Base-by-base conservation (phyloP, 305 asterid genomes). In the Fraxinus xanthoxyloides region DNA sequence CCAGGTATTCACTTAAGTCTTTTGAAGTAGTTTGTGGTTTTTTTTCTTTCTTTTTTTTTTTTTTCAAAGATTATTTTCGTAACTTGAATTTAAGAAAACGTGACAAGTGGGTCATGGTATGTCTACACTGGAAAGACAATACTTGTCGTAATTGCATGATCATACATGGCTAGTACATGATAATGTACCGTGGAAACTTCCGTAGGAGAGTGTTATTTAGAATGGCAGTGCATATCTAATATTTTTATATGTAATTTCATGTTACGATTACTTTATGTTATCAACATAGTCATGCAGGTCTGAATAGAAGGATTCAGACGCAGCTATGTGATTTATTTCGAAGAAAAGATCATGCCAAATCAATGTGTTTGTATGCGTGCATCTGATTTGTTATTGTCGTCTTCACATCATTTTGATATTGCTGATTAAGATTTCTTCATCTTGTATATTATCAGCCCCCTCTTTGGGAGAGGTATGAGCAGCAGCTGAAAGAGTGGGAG, bases 401-500 rank as follows among this genome's bases (percentile, higher is more conserved):
- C 0, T 63, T 65, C 19, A 69, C 19, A 3, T 69, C n/a, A 67
- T 28, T 23, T 46, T 76, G 51, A 59, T 84, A n/a, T 67, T 78
- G 81, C 78, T 69, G 74, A 72, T 63, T 78, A 78, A 76, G 78
- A 19, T 77, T 19, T 21, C 31, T 75, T 30, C 43, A 48, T 80
- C 28, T 76, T 80, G 51, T 80, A 23, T 81, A 80, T 82, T 67
- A 36, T 80, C 97, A 97, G 99, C 95, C 97, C 51, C 99, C 99
- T 46, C 91, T 93, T 36, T 97, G 99, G 99, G 91, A 89, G 87
- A 88, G 88, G 88, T 95, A 97, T 87, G 97, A 92, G 84, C 92
- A 89, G 80, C 97, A 92, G 89, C 85, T 91, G 84, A 93, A 89
- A 86, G 95, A 90, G 82, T 97, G 98, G 98, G 99, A 94, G 88